Percentiles rank a stretch among this genome's conserved stretches.
Conservation (phyloP, 345 rosid genomes). For the Salix viminalis region DNA sequence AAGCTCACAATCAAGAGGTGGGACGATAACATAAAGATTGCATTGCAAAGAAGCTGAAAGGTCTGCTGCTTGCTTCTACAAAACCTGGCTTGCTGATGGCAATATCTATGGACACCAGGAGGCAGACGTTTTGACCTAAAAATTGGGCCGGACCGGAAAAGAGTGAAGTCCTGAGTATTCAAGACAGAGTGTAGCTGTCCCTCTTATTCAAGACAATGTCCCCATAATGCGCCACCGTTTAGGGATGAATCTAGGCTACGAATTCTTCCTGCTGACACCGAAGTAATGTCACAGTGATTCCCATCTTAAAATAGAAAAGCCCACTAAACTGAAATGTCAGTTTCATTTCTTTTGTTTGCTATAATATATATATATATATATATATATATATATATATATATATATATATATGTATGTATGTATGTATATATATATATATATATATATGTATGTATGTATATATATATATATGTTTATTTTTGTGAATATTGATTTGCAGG, state of each 20-base stretch:
- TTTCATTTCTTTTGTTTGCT: background rate
- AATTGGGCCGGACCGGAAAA: background rate
- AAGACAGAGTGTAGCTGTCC: no score
- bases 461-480: no score
- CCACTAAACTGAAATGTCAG: background rate
- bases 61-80: no score
- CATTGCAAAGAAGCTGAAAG: no score
- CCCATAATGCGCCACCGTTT: constrained; percentile 14
- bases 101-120: background rate
- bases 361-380: background rate
- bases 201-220: background rate
- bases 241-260: constrained; percentile 4
- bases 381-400: no score
- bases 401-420: no score
- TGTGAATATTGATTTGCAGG: no score
- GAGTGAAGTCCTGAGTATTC: background rate
- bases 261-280: constrained; percentile 29
- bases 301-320: background rate
- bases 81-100: no score
- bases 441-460: no score
- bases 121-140: background rate
- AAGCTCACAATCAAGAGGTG: no score
- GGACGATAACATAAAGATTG: no score
- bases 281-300: constrained; percentile 2
- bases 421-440: no score